Base-by-base conservation (phyloP, 345 rosid genomes). In the Lepidium aucheri region DNA sequence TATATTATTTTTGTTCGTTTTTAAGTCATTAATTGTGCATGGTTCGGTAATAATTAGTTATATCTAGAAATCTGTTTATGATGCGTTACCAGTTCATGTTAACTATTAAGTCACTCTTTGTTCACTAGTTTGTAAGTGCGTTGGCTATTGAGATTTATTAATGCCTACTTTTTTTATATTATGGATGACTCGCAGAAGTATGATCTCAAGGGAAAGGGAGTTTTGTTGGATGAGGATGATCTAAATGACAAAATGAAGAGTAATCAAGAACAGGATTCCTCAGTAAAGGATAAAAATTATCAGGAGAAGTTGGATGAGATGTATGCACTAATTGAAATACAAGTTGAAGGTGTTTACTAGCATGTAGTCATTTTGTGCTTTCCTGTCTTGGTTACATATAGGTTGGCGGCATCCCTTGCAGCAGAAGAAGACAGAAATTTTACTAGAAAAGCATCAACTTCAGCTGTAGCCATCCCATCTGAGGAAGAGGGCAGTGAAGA, bases 331-430 rank as follows among this genome's bases (percentile, higher is more conserved):
- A 33, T 60, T 33, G 41, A 53, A 28, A 30, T 77, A 47, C 49
- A 32, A 54, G 20, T 24, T 49, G 40, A 41, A 61, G 55, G 15
- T 57, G 42, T 59, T 73, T 53, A 56, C 15, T 32, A 28, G 34
- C 66, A 24, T 35, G 14, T 70, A 54, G 36, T 47, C 38, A 39
- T 55, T 58, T 15, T 16, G 20, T 65, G 66, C 35, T 77, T 72
- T 41, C 56, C 17, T 73, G n/a, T 65, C 52, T 39, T 42, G 64
- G 49, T 59, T 77, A 33, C 6, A 61, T 75, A 40, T 83, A 93
- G 98, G 85, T 68, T 79, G 81, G 93, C 84, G 46, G 86, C 87
- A 44, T 81, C 90, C 63, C 69, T 82, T 83, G 74, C 79, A 15
- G 84, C 76, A 18, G 95, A 84, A 58, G 89, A 82, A 72, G 81